Conservation (phyloP, 441 rosid species). For the Isatis lusitanica region DNA sequence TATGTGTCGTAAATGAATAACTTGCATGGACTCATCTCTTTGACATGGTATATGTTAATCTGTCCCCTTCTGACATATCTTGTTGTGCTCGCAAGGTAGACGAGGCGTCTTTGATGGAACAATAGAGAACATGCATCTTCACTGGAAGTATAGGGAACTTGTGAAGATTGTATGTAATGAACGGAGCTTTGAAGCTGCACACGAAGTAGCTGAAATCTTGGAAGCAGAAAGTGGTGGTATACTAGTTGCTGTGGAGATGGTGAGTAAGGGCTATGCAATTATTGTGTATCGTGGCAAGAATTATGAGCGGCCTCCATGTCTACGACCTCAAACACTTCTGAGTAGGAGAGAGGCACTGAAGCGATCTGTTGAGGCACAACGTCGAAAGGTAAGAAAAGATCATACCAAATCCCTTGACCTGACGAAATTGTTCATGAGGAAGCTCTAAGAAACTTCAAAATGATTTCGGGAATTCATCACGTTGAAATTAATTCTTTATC, state of each 20-base stretch:
- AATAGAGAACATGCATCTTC: constrained; percentile 94
- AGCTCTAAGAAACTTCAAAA: neutral
- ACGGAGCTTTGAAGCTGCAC: constrained; percentile 55
- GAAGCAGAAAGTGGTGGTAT: constrained; percentile 96
- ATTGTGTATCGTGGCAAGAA: constrained; percentile 94
- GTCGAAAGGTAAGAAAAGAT: constrained; percentile 57
- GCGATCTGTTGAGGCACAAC: constrained; percentile 85
- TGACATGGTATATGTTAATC: constrained; percentile 8
- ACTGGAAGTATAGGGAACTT: constrained; percentile 97
- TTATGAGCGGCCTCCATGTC: constrained; percentile 71
- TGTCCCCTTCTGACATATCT: constrained; percentile 21
- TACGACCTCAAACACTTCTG: constrained; percentile 85
- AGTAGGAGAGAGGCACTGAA: constrained; percentile 81
- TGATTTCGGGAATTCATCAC: neutral
- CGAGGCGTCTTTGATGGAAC: constrained; percentile 88
- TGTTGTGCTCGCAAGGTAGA: constrained; percentile 64
- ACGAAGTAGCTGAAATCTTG: constrained; percentile 66
- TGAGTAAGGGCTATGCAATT: constrained; percentile 83
- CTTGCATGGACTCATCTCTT: constrained; percentile 14
- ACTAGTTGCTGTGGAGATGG: constrained; percentile 84
- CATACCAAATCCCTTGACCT: constrained; percentile 10
- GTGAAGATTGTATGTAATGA: constrained; percentile 79
- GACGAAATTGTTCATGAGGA: neutral
- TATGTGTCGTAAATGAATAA: constrained; percentile 3
- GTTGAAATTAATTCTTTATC: neutral